Evolutionary conservation across 2,329 filamentous ascomycete species (phyloP).

Genomic region (Macrophomina pseudophaseolina): DNA sequence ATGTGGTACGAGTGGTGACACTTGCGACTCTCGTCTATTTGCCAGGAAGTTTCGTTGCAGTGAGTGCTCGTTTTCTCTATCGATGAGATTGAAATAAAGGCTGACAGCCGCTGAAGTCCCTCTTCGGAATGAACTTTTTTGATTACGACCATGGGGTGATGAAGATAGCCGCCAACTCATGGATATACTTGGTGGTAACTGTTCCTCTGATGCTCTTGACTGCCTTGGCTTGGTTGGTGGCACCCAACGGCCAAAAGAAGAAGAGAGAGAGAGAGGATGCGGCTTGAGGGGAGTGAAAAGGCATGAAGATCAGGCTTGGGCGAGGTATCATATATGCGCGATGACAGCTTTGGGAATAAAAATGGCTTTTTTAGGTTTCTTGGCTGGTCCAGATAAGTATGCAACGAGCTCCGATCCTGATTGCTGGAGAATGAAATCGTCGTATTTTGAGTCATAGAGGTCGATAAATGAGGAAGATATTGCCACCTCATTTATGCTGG

Average conservation of each 20-base stretch:
- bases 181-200: conserved; percentile 6
- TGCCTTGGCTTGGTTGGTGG: conserved; percentile 1
- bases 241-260: conserved; percentile 5
- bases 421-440: neutral
- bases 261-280: neutral
- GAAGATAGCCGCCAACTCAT: neutral
- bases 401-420: neutral
- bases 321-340: neutral
- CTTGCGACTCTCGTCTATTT: conserved; percentile 11
- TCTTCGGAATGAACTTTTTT: conserved; percentile 20
- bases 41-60: conserved; percentile 11
- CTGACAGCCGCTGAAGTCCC: neutral
- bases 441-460: neutral
- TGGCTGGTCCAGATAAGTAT: neutral
- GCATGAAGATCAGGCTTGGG: neutral
- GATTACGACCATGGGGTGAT: conserved; percentile 1
- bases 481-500: neutral
- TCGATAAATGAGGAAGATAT: neutral
- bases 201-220: conserved; percentile 12
- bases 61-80: neutral
- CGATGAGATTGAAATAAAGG: neutral
- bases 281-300: neutral
- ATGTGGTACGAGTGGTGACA: conserved; percentile 13
- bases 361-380: neutral
- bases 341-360: neutral